These are phyloP conservation scores for Penicillium freii DNA, from an alignment of 2,329 filamentous ascomycete genomes.

Conservation along the genomic window DNA sequence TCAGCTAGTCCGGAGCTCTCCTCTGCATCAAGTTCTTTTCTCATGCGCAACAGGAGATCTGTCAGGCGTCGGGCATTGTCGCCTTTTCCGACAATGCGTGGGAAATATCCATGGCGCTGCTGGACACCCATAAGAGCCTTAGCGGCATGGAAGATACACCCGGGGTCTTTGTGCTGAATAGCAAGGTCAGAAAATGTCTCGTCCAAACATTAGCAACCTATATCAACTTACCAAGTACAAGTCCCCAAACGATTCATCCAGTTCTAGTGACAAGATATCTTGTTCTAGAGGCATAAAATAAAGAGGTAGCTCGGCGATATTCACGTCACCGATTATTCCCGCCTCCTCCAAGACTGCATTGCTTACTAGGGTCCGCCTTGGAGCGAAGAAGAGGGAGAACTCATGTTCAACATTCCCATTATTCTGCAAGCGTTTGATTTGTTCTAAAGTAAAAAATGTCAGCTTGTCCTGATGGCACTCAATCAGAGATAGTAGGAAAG, in stretches of 20 bases:
- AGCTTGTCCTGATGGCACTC: conserved; percentile 59
- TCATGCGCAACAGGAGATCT: conserved; percentile 84
- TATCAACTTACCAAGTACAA: conserved; percentile 66
- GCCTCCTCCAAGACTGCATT: conserved; percentile 90
- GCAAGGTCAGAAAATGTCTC: not conserved
- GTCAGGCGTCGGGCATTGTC: conserved; percentile 88
- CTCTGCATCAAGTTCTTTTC: conserved; percentile 83
- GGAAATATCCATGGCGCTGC: conserved; percentile 87
- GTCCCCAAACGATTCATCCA: conserved; percentile 82
- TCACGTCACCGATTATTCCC: conserved; percentile 89
- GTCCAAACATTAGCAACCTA: not conserved
- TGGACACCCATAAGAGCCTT: conserved; percentile 94
- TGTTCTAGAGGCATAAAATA: conserved; percentile 90
- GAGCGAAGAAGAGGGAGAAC: conserved; percentile 95
- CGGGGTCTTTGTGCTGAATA: conserved; percentile 74
- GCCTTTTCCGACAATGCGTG: conserved; percentile 90
- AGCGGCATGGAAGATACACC: conserved; percentile 82
- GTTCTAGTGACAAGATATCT: conserved; percentile 85
- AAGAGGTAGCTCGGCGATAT: conserved; percentile 79
- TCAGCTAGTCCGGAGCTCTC: conserved; percentile 60
- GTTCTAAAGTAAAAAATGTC: conserved; percentile 62
- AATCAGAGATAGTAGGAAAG: conserved; percentile 37
- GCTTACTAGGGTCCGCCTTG: conserved; percentile 84
- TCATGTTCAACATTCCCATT: conserved; percentile 90
- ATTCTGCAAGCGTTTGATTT: conserved; percentile 84